These are phyloP conservation scores for Oryza meyeriana DNA, from an alignment of 176 grass and related monocot species.

Conservation along the genomic window DNA sequence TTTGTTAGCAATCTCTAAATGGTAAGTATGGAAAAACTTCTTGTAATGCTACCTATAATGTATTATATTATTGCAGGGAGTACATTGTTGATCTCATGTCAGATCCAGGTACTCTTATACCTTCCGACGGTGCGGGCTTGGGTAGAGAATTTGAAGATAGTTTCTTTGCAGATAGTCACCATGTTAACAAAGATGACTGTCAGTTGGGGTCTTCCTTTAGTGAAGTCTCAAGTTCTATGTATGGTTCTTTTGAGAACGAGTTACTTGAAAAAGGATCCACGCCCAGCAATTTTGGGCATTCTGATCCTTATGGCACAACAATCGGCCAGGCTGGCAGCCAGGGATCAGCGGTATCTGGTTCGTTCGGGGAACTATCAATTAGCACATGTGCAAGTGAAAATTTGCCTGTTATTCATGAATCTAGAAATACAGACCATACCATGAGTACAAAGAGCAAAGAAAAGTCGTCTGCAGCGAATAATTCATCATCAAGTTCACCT, in stretches of 20 bases:
- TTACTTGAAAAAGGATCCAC: constrained; percentile 39
- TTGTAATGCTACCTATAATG: neutral
- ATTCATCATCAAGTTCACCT: constrained; percentile 45
- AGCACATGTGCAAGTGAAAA: constrained; percentile 37
- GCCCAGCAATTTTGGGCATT: constrained; percentile 14
- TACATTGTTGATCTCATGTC: constrained; percentile 96
- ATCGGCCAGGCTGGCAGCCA: constrained; percentile 29
- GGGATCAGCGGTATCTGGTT: constrained; percentile 41
- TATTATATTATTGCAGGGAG: constrained; percentile 61
- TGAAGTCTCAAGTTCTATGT: constrained; percentile 53
- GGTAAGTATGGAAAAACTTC: constrained; percentile 5
- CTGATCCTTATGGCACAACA: constrained; percentile 29
- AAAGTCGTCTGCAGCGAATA: constrained; percentile 31
- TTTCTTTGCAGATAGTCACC: constrained; percentile 38
- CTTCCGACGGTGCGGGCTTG: constrained; percentile 70
- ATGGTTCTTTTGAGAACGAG: constrained; percentile 36
- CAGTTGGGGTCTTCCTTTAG: constrained; percentile 44
- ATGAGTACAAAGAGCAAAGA: constrained; percentile 38
- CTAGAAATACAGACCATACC: constrained; percentile 31
- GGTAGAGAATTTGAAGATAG: constrained; percentile 59
- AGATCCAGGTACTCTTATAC: constrained; percentile 90
- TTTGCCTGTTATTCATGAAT: constrained; percentile 35
- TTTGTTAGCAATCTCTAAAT: neutral
- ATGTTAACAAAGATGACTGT: constrained; percentile 44
- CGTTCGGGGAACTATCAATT: constrained; percentile 33